Evolutionary conservation across 2,329 filamentous ascomycete species (phyloP), one percentile per base, ranked within the genome.

Genomic region (Blastomyces silverae): DNA sequence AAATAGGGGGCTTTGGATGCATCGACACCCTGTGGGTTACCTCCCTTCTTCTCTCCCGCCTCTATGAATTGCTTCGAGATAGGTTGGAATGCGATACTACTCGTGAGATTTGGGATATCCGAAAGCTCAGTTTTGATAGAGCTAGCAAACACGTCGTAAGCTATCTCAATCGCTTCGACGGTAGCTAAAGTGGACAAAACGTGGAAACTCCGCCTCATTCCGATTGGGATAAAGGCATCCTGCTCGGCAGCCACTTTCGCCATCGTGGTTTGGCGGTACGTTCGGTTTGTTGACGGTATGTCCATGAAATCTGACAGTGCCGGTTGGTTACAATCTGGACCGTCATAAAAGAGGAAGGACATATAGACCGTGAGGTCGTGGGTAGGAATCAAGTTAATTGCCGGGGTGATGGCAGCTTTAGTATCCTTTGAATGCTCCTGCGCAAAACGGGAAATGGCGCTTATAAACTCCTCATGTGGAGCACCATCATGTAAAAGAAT

Each of bases 11-110:
- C 52, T 34, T 57, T 57, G 20, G 22, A 22, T 8, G 34, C 50
- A 44, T 63, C 61, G 15, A 63, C 20, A 4, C 52, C 52, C 17
- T 63, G 61, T 20, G 61, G 52, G 31, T 63, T 63, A 42, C 61
- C 61, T 28, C 52, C 61, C 25, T 44, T 63, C 17, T 39, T 52
- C 20, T 44, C 34, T 8, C 52, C 61, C 20, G 22, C 28, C 53
- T 63, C 42, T 34, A 63, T n/a, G 31, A 63, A 63, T 34, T 39
- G 17, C 61, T 63, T 63, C 28, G 52, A 57, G 17, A 63, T 31
- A 6, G 61, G 52, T 28, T 63, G 61, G 22, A 57, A 63, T 10
- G 61, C 34, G 15, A 63, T 20, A 25, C 50, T 63, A 25, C n/a
- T 37, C 17, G 55, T 34, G 61, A 63, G n/a, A 10, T 57, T 39